Conservation (phyloP, 2,329 filamentous ascomycete species). For the Madurella fahalii region DNA sequence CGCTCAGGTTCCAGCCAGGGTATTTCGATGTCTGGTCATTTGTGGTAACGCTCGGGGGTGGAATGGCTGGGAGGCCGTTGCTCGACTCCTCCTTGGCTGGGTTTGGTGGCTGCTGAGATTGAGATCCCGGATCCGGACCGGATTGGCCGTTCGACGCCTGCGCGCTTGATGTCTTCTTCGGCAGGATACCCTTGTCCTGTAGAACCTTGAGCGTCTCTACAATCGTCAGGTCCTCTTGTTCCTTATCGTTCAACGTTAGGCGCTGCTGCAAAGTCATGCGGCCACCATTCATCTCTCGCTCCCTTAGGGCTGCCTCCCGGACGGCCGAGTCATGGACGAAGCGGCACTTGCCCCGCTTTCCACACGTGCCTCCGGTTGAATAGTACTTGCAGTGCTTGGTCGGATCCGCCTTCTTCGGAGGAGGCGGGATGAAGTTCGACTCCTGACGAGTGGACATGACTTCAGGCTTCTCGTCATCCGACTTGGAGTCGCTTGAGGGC, state of each 20-base stretch:
- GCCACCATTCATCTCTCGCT: conserved; percentile 61
- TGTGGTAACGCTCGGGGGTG: conserved; percentile 30
- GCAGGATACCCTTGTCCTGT: conserved; percentile 54
- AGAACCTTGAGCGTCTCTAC: conserved; percentile 64
- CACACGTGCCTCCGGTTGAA: conserved; percentile 63
- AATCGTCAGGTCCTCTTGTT: conserved; percentile 63
- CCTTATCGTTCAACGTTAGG: conserved; percentile 62
- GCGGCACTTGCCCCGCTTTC: conserved; percentile 72
- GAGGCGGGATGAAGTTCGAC: conserved; percentile 36
- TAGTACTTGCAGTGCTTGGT: conserved; percentile 68
- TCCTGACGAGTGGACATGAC: conserved; percentile 48
- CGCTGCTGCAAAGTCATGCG: conserved; percentile 64
- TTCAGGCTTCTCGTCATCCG: conserved; percentile 58
- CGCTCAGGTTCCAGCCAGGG: conserved; percentile 38
- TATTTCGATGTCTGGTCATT: conserved; percentile 31
- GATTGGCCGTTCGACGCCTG: conserved; percentile 25
- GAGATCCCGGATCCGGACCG: conserved; percentile 2
- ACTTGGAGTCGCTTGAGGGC: conserved; percentile 42
- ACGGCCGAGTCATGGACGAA: conserved; percentile 64
- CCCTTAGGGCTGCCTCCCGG: conserved; percentile 58
- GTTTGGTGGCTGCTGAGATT: conserved; percentile 20
- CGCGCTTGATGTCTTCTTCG: conserved; percentile 28
- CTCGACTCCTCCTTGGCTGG: conserved; percentile 23
- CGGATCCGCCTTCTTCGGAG: conserved; percentile 56
- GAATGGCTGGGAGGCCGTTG: conserved; percentile 33